These are phyloP conservation scores for Hypholoma sublateritium DNA, from an alignment of 768 basidiomycete genomes.

Conservation along the genomic window DNA sequence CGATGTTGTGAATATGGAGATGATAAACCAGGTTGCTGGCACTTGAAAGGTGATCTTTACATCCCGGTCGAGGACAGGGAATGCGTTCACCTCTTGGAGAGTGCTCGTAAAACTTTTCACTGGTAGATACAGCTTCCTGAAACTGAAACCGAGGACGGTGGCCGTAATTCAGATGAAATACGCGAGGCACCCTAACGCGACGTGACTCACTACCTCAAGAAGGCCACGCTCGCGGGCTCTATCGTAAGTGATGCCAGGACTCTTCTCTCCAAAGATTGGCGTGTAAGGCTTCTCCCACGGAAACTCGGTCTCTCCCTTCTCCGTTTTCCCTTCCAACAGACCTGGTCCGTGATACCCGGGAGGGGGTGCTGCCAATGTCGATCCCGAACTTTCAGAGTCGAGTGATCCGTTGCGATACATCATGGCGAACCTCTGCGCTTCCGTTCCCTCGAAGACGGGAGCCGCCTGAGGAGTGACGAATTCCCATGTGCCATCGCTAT, in stretches of 20 bases:
- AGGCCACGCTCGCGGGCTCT: not conserved
- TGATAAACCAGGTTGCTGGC: slow-evolving; percentile 50
- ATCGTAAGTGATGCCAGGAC: not conserved
- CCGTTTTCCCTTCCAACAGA: not conserved
- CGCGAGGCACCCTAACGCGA: not conserved
- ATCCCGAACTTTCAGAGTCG: not conserved
- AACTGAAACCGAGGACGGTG: slow-evolving; percentile 22
- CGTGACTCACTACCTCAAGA: not conserved
- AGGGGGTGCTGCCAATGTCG: not conserved
- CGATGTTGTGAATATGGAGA: slow-evolving; percentile 56
- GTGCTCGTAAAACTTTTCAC: slow-evolving; percentile 9
- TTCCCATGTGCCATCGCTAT: slow-evolving; percentile 2
- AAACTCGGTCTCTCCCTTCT: not conserved
- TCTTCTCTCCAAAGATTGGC: not conserved
- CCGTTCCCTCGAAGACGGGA: not conserved
- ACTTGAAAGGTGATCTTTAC: slow-evolving; percentile 40
- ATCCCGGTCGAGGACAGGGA: slow-evolving; percentile 44
- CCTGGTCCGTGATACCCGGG: not conserved
- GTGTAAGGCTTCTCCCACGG: not conserved
- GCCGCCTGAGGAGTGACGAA: not conserved
- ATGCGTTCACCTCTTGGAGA: slow-evolving; percentile 27
- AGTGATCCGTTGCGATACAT: not conserved
- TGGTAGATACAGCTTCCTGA: slow-evolving; percentile 34
- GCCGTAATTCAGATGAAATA: not conserved
- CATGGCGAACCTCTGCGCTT: not conserved